Evolutionary conservation across 148 eudicot genomes (phyloP).

Genomic region (Chenopodium album): DNA sequence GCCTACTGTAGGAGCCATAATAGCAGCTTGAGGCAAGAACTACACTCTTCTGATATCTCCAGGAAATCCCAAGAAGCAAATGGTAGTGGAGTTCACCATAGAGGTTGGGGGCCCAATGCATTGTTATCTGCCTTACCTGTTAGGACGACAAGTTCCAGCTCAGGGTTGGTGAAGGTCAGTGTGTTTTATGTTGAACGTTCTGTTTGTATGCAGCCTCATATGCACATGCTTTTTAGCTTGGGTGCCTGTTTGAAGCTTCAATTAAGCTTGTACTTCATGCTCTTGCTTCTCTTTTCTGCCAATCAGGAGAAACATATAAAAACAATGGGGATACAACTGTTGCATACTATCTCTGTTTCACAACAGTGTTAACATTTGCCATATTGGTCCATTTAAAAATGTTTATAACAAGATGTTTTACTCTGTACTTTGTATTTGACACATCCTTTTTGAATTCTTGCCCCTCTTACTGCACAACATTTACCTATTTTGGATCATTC

Average conservation of each 20-base stretch:
- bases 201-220: not conserved
- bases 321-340: not conserved
- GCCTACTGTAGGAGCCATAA: slow-evolving; percentile 59
- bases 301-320: not conserved
- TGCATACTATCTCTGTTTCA: not conserved
- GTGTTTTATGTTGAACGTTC: not conserved
- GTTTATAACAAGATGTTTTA: too few relatives aligned
- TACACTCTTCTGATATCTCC: slow-evolving; percentile 33
- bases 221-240: not conserved
- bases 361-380: too few relatives aligned
- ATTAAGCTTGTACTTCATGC: not conserved
- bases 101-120: slow-evolving; percentile 31
- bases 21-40: slow-evolving; percentile 43
- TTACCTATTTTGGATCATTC: too few relatives aligned
- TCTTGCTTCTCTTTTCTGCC: not conserved
- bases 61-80: slow-evolving; percentile 43
- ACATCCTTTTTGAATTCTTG: too few relatives aligned
- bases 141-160: slow-evolving; percentile 37
- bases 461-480: too few relatives aligned
- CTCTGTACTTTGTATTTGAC: too few relatives aligned
- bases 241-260: not conserved
- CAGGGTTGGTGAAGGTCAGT: slow-evolving; percentile 79
- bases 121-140: slow-evolving; percentile 29
- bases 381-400: too few relatives aligned
- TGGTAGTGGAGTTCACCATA: slow-evolving; percentile 34